Evolutionary conservation across 2,329 filamentous ascomycete species (phyloP), one percentile per base, ranked within the genome.

Genomic region (Xylariomycetidae sp.): DNA sequence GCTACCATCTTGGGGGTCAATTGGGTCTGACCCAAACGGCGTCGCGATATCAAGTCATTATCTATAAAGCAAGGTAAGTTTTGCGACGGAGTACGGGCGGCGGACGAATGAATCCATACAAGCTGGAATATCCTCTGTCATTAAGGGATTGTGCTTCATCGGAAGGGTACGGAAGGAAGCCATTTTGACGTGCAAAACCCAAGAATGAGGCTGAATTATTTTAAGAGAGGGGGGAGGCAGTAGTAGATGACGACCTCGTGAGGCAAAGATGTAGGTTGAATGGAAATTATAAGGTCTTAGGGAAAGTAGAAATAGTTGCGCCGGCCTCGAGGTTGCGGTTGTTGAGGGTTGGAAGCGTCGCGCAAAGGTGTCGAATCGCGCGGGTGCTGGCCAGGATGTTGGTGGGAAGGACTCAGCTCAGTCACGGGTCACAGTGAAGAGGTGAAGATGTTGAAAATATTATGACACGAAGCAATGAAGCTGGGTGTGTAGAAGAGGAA

Each of bases 21-120:
- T 62, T 94, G 85, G 16, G 92, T 98, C 65, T 95, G 89, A 29
- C 90, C 92, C 28, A 98, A 74, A 49, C 90, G 85, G 54, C 92
- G 85, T 56, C 88, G 82, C 60, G 82, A 70, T 44, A 96, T 78
- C 36, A 96, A 80, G 41, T 87, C 82, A 41, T 71, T 59, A 61
- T 84, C 84, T 88, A 52, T 13, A n/a, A 45, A 23, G 37, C 39
- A 23, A 27, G 31, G 43, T 51, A 30, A 53, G 46, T 33, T 19
- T 27, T 25, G 30, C 30, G 4, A 17, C 26, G 30, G 20, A 9
- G 8, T 23, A 8, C 8, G 8, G 23, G 41, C 32, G 9, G 19
- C 25, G 29, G 15, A 30, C 37, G 35, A 34, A 6, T 26, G 31
- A 14, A 6, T 34, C 27, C 22, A 41, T 15, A 30, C 15, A 36